A percentile compares a stretch with the other conserved stretches of the same genome.
Evolutionary conservation across 805 yeast genomes (phyloP).

Genomic region (Blastobotrys muscicola): DNA sequence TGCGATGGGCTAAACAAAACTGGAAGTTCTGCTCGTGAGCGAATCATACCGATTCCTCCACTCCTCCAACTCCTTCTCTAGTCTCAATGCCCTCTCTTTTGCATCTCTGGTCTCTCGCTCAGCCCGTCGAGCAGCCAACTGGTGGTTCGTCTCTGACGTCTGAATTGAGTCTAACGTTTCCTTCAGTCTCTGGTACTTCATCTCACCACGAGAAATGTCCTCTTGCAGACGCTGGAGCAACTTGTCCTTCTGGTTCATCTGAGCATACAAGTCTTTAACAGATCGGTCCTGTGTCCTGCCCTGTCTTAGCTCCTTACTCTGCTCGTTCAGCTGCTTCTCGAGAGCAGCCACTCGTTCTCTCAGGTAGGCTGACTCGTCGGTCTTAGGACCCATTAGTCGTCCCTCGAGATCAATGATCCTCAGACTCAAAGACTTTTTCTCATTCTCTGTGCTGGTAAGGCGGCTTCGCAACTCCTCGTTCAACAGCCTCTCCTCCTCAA

Average conservation of each 20-base stretch:
- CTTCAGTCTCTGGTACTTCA: conserved; percentile 35
- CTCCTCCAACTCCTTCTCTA: conserved; percentile 44
- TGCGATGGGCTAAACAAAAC: conserved; percentile 1
- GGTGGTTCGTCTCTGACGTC: conserved; percentile 30
- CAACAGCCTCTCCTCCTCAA: conserved; percentile 16
- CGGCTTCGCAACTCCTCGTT: conserved; percentile 19
- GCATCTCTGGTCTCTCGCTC: conserved; percentile 44
- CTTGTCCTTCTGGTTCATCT: conserved; percentile 23
- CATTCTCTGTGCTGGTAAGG: conserved; percentile 28
- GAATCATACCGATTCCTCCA: conserved; percentile 20
- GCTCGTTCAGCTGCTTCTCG: conserved; percentile 18
- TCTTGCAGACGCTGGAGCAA: conserved; percentile 31
- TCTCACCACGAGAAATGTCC: conserved; percentile 44
- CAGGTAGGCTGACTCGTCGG: conserved; percentile 13
- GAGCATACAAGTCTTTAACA: conserved; percentile 18
- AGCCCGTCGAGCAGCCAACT: conserved; percentile 32
- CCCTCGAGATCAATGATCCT: conserved; percentile 21
- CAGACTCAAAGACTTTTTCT: conserved; percentile 20
- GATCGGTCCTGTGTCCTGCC: conserved; percentile 18
- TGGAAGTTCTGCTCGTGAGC: background rate
- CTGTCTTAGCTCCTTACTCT: conserved; percentile 16
- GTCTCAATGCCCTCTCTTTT: conserved; percentile 37
- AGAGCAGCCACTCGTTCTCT: conserved; percentile 13
- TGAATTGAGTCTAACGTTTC: conserved; percentile 27
- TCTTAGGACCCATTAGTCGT: conserved; percentile 10